Conservation (phyloP, 768 basidiomycete species). For the Boletus bicolor region DNA sequence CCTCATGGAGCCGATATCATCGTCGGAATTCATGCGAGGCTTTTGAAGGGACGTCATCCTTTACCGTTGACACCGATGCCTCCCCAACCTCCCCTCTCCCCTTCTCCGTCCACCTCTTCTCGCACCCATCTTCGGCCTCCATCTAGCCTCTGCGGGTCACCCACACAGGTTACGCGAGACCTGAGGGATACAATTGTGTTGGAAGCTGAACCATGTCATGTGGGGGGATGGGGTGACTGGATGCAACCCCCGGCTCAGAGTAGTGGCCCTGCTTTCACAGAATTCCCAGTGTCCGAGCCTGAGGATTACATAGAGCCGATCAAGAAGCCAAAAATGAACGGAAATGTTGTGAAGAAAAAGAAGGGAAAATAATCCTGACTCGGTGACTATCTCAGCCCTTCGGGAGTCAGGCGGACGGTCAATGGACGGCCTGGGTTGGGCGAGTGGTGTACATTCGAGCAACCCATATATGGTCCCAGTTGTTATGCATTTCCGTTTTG, state of each 20-base stretch:
- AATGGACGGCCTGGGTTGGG: not conserved
- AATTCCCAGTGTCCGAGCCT: not conserved
- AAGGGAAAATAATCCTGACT: not conserved
- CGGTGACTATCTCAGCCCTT: not conserved
- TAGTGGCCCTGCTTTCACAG: not conserved
- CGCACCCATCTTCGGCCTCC: no score
- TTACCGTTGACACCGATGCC: not conserved
- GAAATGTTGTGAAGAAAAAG: not conserved
- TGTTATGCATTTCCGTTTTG: no score
- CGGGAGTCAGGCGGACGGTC: not conserved
- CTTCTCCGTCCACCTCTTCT: not conserved
- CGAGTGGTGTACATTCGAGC: no score
- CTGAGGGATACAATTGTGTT: no score
- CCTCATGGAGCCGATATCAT: conserved; percentile 25
- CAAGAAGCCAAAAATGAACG: no score
- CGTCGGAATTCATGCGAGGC: conserved; percentile 18
- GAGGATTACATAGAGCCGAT: not conserved
- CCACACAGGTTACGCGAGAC: no score
- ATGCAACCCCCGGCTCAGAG: no score
- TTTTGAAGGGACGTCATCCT: conserved; percentile 9
- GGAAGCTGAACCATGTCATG: not conserved
- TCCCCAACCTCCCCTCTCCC: no score
- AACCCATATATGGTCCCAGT: not conserved
- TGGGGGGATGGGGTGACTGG: no score
- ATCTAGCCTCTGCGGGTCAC: no score